Conservation (phyloP, 106 monocot species). For the Phalaenopsis aphrodite region DNA sequence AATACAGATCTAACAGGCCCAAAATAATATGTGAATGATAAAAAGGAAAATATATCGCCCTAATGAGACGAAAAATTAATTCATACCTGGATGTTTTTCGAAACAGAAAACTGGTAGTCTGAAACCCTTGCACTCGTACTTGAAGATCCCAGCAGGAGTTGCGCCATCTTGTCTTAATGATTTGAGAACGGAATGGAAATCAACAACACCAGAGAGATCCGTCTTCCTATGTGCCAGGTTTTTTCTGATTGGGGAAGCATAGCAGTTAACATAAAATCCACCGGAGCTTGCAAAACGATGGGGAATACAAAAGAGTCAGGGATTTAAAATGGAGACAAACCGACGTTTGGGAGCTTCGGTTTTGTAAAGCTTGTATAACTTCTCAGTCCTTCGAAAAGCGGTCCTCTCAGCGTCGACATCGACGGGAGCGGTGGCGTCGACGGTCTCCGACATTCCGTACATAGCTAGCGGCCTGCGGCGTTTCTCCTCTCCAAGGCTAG, state of each 20-base stretch:
- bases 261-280: not conserved
- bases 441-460: conserved; percentile 31
- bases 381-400: conserved; percentile 81
- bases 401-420: conserved; percentile 44
- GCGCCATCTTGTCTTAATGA: conserved; percentile 25
- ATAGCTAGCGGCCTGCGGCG: conserved; percentile 5
- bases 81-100: conserved; percentile 32
- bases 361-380: conserved; percentile 81
- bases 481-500: no score
- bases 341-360: conserved; percentile 19
- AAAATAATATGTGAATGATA: not conserved
- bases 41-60: not conserved
- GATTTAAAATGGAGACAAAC: conserved; percentile 9
- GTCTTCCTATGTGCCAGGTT: conserved; percentile 14
- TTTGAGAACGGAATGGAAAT: conserved; percentile 50
- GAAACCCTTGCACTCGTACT: conserved; percentile 31
- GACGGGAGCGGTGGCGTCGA: conserved; percentile 2
- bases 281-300: not conserved
- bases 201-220: conserved; percentile 77
- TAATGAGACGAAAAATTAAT: not conserved
- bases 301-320: not conserved
- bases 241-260: conserved; percentile 16
- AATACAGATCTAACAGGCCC: not conserved
- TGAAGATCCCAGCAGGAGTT: conserved; percentile 31
- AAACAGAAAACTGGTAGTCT: conserved; percentile 68